Evolutionary conservation across 2,329 filamentous ascomycete genomes (phyloP), one percentile per base, ranked within the genome.

Genomic region (Xenosphaeropsis pyriputrescens): DNA sequence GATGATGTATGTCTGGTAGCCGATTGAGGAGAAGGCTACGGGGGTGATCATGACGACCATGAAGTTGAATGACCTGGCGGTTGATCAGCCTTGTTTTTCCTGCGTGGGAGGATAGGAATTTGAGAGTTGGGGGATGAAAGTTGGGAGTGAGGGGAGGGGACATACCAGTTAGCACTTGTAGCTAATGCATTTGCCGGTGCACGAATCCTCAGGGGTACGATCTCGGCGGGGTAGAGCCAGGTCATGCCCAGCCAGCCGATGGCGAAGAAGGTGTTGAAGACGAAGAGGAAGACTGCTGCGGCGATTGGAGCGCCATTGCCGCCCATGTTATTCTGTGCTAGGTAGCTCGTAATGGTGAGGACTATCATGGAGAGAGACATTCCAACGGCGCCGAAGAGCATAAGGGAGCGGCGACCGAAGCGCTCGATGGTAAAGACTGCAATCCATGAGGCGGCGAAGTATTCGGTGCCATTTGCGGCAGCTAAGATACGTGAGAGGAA

Each of bases 291-390:
- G 4, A 43, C 41, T 1, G 50, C 47, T 2, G 50, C 48, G 12
- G 51, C 47, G 18, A 55, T 53, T 43, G 13, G 37, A 35, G 38
- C 38, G 33, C n/a, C 13, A 8, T 42, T 44, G 29, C 47, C 47
- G 6, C 45, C 48, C 4, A 57, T 29, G 51, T 12, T 54, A 44
- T n/a, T 48, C 17, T 44, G 47, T 30, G 50, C 53, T 26, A 26
- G 8, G 8, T 26, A 26, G 22, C 22, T 26, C 8, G 22, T 26
- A 11, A 26, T 26, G 1, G 56, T 53, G 7, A 75, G 61, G 29
- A 83, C 64, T 2, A 72, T 68, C 79, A 85, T 84, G 34, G 72
- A 76, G 2, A 64, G 52, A 16, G 72, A 72, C 63, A 77, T 75
- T 0, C 74, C 74, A 19, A 68, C 58, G 0, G 73, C 72, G 36